Percentiles rank a stretch among this genome's conserved stretches.
Evolutionary conservation across 1,284 basidiomycete genomes (phyloP).

Genomic region (Trametes hirsuta): DNA sequence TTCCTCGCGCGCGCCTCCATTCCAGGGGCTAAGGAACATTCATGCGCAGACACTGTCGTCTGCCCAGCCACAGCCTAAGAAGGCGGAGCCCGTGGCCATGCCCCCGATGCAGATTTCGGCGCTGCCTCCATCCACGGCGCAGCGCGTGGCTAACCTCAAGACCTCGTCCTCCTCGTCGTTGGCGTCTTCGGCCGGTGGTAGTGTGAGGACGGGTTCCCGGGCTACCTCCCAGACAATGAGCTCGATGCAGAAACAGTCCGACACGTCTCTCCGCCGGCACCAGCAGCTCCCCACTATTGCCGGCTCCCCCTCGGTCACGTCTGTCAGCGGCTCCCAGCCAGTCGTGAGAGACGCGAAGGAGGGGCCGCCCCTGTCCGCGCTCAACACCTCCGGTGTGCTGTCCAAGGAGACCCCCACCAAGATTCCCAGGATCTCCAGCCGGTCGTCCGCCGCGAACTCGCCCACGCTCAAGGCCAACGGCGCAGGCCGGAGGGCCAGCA

Average conservation of each 20-base stretch:
- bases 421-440: slow-evolving; percentile 89
- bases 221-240: slow-evolving; percentile 76
- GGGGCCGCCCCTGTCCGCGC: slow-evolving; percentile 50
- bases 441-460: slow-evolving; percentile 69
- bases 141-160: slow-evolving; percentile 80
- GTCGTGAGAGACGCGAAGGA: slow-evolving; percentile 59
- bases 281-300: slow-evolving; percentile 85
- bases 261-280: slow-evolving; percentile 73
- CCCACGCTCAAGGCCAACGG: slow-evolving; percentile 61
- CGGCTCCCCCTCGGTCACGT: slow-evolving; percentile 89
- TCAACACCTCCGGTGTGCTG: slow-evolving; percentile 54
- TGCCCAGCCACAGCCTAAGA: slow-evolving; percentile 65
- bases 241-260: slow-evolving; percentile 81
- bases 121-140: slow-evolving; percentile 75
- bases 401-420: slow-evolving; percentile 89
- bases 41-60: slow-evolving; percentile 78
- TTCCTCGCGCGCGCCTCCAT: slow-evolving; percentile 13
- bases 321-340: slow-evolving; percentile 62
- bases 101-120: slow-evolving; percentile 90
- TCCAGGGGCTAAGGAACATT: slow-evolving; percentile 15
- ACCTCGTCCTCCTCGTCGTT: slow-evolving; percentile 48
- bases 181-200: slow-evolving; percentile 47
- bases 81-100: slow-evolving; percentile 64
- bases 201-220: slow-evolving; percentile 56
- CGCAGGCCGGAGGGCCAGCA: slow-evolving; percentile 63